Percentiles rank a stretch among this genome's conserved stretches.
Evolutionary conservation across 2,329 filamentous ascomycete species (phyloP).

Genomic region (Phoma sp.): DNA sequence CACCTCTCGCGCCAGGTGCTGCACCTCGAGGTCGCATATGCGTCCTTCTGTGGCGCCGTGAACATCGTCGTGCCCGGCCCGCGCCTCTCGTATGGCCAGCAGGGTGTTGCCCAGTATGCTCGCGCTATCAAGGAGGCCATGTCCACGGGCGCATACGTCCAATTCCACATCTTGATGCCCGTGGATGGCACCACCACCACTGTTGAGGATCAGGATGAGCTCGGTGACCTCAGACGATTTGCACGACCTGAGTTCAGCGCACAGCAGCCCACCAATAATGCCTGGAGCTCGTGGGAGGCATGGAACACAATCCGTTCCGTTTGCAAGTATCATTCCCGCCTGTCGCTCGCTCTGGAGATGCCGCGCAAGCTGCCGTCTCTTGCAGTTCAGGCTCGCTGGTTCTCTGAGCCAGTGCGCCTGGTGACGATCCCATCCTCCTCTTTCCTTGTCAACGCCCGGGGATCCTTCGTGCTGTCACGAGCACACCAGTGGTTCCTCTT

Average conservation of each 20-base stretch:
- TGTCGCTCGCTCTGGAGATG: slow-evolving; percentile 72
- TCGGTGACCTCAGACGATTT: slow-evolving; percentile 60
- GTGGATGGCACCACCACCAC: slow-evolving; percentile 73
- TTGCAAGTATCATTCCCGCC: slow-evolving; percentile 81
- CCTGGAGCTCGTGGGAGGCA: slow-evolving; percentile 86
- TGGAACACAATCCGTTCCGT: slow-evolving; percentile 88
- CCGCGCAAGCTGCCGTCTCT: slow-evolving; percentile 64
- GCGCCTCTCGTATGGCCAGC: slow-evolving; percentile 64
- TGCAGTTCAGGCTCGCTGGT: slow-evolving; percentile 65
- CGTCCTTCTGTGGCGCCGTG: slow-evolving; percentile 89
- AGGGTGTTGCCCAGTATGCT: slow-evolving; percentile 74
- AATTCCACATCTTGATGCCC: slow-evolving; percentile 79
- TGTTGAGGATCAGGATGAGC: slow-evolving; percentile 60
- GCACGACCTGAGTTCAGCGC: slow-evolving; percentile 45
- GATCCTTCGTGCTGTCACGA: slow-evolving; percentile 64
- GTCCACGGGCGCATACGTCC: slow-evolving; percentile 74
- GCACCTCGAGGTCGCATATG: slow-evolving; percentile 90
- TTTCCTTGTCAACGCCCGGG: slow-evolving; percentile 64
- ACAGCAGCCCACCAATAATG: slow-evolving; percentile 56
- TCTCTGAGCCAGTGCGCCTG: slow-evolving; percentile 66
- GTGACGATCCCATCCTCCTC: slow-evolving; percentile 59
- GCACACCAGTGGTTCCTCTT: slow-evolving; percentile 63
- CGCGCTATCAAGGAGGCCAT: slow-evolving; percentile 83
- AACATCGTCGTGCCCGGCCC: slow-evolving; percentile 85
- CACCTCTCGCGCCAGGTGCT: slow-evolving; percentile 89